Percentiles rank a stretch among this genome's conserved stretches.
These are phyloP conservation scores for Pythium diclinum DNA, from an alignment of 352 stramenopile species.

Conservation along the genomic window DNA sequence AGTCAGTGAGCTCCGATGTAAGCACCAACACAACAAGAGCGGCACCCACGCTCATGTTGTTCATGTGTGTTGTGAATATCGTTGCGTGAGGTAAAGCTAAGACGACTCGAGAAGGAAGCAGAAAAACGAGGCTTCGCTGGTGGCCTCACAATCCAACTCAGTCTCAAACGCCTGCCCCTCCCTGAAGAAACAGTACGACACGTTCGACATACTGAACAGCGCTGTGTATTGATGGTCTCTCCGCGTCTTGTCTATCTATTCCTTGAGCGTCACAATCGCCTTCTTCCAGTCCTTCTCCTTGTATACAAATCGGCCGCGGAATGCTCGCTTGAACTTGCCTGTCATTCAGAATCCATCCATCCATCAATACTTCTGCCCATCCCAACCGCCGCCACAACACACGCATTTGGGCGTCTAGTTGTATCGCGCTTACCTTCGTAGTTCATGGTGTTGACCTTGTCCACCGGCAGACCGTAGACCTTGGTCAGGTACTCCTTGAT, in stretches of 20 bases:
- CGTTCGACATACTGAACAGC: neutral
- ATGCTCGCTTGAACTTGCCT: conserved; percentile 90
- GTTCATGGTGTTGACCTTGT: conserved; percentile 95
- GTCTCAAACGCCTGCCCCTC: neutral
- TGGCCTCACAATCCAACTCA: neutral
- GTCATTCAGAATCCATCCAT: conserved; percentile 1
- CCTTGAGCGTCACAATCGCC: conserved; percentile 87
- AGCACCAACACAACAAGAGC: too few species aligned
- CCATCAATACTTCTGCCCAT: conserved; percentile 6
- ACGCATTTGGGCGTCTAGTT: neutral
- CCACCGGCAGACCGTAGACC: conserved; percentile 93
- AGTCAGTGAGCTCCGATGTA: too few species aligned
- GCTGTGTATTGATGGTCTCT: conserved; percentile 8
- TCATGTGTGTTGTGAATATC: too few species aligned
- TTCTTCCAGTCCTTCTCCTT: conserved; percentile 94
- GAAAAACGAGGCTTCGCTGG: neutral
- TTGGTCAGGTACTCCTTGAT: conserved; percentile 97
- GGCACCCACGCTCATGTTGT: too few species aligned
- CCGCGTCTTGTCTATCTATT: conserved; percentile 32
- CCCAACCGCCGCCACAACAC: neutral
- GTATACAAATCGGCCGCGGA: conserved; percentile 83
- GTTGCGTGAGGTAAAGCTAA: too few species aligned
- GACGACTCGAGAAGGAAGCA: neutral
- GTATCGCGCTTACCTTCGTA: conserved; percentile 74
- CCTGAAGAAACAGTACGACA: neutral